Conservation (phyloP, 2,329 filamentous ascomycete species). For the Plectosphaerella plurivora region DNA sequence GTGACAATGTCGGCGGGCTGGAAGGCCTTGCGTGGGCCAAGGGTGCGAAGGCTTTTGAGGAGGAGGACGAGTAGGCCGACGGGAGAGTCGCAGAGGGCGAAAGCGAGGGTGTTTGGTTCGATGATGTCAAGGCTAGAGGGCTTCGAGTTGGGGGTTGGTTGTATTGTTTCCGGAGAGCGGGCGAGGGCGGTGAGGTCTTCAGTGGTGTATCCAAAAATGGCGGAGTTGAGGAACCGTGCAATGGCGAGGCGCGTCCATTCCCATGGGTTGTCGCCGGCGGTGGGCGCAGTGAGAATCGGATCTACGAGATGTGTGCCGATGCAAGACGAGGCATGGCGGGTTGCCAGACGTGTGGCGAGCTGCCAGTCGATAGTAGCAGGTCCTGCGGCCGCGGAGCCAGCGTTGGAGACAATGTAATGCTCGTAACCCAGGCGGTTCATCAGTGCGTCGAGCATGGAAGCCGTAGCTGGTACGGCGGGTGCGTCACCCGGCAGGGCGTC, state of each 20-base stretch:
- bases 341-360: slow-evolving; percentile 42
- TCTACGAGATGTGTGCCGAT: slow-evolving; percentile 58
- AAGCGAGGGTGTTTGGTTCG: slow-evolving; percentile 52
- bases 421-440: slow-evolving; percentile 59
- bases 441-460: slow-evolving; percentile 49
- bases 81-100: slow-evolving; percentile 59
- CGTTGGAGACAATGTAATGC: slow-evolving; percentile 53
- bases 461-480: slow-evolving; percentile 47
- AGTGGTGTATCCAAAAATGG: slow-evolving; percentile 51
- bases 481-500: slow-evolving; percentile 50
- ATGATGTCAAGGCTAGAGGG: slow-evolving; percentile 18
- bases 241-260: slow-evolving; percentile 53
- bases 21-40: slow-evolving; percentile 34
- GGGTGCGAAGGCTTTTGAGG: slow-evolving; percentile 38
- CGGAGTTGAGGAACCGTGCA: slow-evolving; percentile 41
- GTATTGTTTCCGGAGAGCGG: slow-evolving; percentile 9
- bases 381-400: slow-evolving; percentile 40
- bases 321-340: slow-evolving; percentile 43
- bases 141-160: neutral
- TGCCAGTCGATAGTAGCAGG: slow-evolving; percentile 48
- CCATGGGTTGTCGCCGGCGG: slow-evolving; percentile 32
- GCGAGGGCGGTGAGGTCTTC: slow-evolving; percentile 44
- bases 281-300: slow-evolving; percentile 49
- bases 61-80: slow-evolving; percentile 53
- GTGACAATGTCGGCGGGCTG: slow-evolving; percentile 52